A percentile compares a stretch with the other conserved stretches of the same genome.
These are phyloP conservation scores for Escallonia herrerae DNA, from an alignment of 129 eudicot genomes.

Conservation along the genomic window DNA sequence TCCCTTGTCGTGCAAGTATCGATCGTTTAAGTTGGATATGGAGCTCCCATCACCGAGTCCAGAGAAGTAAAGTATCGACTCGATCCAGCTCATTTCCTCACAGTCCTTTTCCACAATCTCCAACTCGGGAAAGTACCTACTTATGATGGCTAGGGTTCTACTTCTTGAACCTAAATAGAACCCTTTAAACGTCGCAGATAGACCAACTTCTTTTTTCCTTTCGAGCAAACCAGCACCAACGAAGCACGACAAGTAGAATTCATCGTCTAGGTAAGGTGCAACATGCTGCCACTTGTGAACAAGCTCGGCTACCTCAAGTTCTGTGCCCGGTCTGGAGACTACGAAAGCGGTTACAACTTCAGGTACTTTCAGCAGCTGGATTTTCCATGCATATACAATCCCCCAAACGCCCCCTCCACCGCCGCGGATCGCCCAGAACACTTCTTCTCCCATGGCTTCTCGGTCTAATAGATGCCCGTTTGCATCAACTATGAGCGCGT, in stretches of 20 bases:
- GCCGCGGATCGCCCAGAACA: constrained; percentile 87
- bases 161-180: constrained; percentile 50
- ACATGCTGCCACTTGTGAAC: constrained; percentile 61
- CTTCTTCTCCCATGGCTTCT: constrained; percentile 83
- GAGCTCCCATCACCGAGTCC: constrained; percentile 30
- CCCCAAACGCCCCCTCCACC: constrained; percentile 85
- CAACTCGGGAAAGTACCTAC: constrained; percentile 40
- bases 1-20: constrained; percentile 30
- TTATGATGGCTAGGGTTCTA: constrained; percentile 26
- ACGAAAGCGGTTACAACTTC: constrained; percentile 45
- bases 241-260: constrained; percentile 40
- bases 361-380: constrained; percentile 44
- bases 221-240: constrained; percentile 44
- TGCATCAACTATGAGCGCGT: constrained; percentile 51
- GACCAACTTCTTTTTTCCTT: constrained; percentile 7
- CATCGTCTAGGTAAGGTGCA: constrained; percentile 41
- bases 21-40: constrained; percentile 26
- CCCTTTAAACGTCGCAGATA: constrained; percentile 48
- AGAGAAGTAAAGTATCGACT: constrained; percentile 58
- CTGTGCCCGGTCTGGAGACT: constrained; percentile 43
- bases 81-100: constrained; percentile 71
- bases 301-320: constrained; percentile 20
- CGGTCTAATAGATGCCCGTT: constrained; percentile 47
- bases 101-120: constrained; percentile 34
- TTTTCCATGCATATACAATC: constrained; percentile 65